phyloP scores from a whole-genome alignment of 805 yeast genomes.

The Metschnikowia amazonensis region DNA sequence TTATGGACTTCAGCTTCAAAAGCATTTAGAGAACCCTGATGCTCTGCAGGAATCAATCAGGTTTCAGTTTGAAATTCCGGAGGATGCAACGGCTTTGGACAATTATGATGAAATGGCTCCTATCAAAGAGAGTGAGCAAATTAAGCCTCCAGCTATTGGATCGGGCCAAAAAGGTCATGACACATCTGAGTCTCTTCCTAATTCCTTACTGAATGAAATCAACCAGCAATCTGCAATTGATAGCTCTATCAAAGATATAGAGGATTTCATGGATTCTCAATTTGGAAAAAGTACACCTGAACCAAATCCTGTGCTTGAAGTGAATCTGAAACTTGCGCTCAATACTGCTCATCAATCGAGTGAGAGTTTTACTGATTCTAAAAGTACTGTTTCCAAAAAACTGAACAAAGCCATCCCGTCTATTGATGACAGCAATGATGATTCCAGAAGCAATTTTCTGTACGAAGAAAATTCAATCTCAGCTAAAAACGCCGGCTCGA shows the following conservation, averaged over 20 bases:
- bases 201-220: slow-evolving; percentile 4
- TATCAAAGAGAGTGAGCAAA: slow-evolving; percentile 7
- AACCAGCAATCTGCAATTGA: slow-evolving; percentile 21
- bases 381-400: slow-evolving; percentile 6
- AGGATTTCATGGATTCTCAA: slow-evolving; percentile 36
- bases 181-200: slow-evolving; percentile 8
- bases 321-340: not conserved
- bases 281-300: slow-evolving; percentile 14
- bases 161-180: not conserved
- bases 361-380: slow-evolving; percentile 5
- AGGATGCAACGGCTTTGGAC: slow-evolving; percentile 10
- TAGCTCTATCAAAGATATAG: slow-evolving; percentile 39
- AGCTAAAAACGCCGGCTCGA: not conserved
- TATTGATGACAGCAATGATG: slow-evolving; percentile 1
- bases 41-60: slow-evolving; percentile 5
- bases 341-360: not conserved
- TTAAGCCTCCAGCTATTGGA: not conserved
- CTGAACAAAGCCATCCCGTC: not conserved
- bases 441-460: slow-evolving; percentile 9
- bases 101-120: slow-evolving; percentile 15
- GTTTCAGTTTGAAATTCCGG: slow-evolving; percentile 10
- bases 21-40: slow-evolving; percentile 14
- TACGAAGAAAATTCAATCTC: slow-evolving; percentile 5
- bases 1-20: slow-evolving; percentile 23
- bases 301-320: not conserved